phyloP scores from a whole-genome alignment of 2,329 filamentous ascomycete species.

The Xenosphaeropsis pyriputrescens region DNA sequence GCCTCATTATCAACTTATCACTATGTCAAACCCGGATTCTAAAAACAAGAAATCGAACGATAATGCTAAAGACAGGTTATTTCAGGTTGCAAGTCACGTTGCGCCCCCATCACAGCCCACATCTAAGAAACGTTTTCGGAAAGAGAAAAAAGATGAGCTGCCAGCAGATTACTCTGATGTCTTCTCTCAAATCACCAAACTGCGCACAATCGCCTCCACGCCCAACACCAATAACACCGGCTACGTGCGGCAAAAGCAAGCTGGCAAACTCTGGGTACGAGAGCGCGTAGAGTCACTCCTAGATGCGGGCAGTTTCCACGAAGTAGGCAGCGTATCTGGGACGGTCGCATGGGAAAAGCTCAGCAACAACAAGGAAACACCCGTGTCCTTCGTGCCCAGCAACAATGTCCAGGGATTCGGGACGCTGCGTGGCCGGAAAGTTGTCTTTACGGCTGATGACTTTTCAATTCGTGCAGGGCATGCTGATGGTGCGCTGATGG shows the following conservation, averaged over 20 bases:
- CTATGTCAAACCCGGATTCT: no score
- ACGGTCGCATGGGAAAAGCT: slow-evolving; percentile 40
- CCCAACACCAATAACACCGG: slow-evolving; percentile 37
- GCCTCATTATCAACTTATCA: no score
- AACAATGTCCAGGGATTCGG: slow-evolving; percentile 50
- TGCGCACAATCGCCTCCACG: slow-evolving; percentile 35
- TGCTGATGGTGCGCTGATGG: slow-evolving; percentile 41
- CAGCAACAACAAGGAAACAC: slow-evolving; percentile 26
- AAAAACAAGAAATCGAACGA: slow-evolving; percentile 3
- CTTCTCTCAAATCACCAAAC: slow-evolving; percentile 34
- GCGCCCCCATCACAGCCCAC: slow-evolving; percentile 12
- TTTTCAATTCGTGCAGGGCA: slow-evolving; percentile 49
- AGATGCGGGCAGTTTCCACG: slow-evolving; percentile 37
- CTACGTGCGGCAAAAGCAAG: slow-evolving; percentile 46
- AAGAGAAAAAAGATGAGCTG: slow-evolving; percentile 23
- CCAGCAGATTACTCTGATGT: slow-evolving; percentile 49
- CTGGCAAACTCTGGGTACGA: slow-evolving; percentile 50
- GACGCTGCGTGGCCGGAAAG: slow-evolving; percentile 31
- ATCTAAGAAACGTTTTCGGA: slow-evolving; percentile 11
- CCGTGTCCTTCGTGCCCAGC: slow-evolving; percentile 35
- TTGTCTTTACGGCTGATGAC: slow-evolving; percentile 49
- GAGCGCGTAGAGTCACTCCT: slow-evolving; percentile 44
- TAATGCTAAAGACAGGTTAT: slow-evolving; percentile 18
- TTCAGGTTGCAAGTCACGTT: slow-evolving; percentile 16
- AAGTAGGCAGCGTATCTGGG: slow-evolving; percentile 45